Evolutionary conservation across 305 asterid genomes (phyloP).

Genomic region (Stenogyne calaminthoides): DNA sequence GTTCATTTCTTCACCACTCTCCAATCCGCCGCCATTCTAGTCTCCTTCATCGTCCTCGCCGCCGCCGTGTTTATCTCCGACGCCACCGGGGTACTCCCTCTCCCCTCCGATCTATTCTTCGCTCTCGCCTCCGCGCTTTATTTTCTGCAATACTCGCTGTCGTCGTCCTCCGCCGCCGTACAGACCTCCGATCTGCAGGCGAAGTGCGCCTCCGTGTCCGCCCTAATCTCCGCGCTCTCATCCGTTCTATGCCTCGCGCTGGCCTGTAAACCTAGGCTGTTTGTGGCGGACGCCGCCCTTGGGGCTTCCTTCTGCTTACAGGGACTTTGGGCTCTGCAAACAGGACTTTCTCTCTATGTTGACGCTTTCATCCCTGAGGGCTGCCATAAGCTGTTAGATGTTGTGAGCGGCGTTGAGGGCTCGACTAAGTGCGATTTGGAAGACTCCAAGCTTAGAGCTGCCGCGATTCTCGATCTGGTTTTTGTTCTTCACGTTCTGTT

Average conservation of each 20-base stretch:
- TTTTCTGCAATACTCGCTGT: constrained; percentile 63
- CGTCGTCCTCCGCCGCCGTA: constrained; percentile 59
- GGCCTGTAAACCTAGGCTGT: constrained; percentile 60
- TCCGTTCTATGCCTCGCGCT: constrained; percentile 55
- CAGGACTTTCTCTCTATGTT: constrained; percentile 82
- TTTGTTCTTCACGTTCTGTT: constrained; percentile 72
- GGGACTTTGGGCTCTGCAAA: constrained; percentile 90
- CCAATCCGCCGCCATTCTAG: constrained; percentile 61
- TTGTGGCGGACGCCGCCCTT: constrained; percentile 63
- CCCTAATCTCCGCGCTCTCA: constrained; percentile 54
- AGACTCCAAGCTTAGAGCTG: constrained; percentile 89
- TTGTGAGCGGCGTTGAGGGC: constrained; percentile 87
- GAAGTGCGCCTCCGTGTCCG: constrained; percentile 63
- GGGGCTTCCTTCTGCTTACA: constrained; percentile 76
- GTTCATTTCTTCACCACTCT: constrained; percentile 84
- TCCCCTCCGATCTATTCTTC: constrained; percentile 71
- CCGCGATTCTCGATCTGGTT: constrained; percentile 70
- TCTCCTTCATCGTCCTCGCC: constrained; percentile 70
- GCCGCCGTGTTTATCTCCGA: constrained; percentile 59
- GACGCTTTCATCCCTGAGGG: constrained; percentile 95
- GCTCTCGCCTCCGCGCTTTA: constrained; percentile 65
- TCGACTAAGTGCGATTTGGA: constrained; percentile 94
- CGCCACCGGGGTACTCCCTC: constrained; percentile 61
- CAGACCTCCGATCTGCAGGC: constrained; percentile 95
- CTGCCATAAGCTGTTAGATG: constrained; percentile 92